Evolutionary conservation across 208 protist genomes (phyloP).

Genomic region (Trypanosoma conorhini): DNA sequence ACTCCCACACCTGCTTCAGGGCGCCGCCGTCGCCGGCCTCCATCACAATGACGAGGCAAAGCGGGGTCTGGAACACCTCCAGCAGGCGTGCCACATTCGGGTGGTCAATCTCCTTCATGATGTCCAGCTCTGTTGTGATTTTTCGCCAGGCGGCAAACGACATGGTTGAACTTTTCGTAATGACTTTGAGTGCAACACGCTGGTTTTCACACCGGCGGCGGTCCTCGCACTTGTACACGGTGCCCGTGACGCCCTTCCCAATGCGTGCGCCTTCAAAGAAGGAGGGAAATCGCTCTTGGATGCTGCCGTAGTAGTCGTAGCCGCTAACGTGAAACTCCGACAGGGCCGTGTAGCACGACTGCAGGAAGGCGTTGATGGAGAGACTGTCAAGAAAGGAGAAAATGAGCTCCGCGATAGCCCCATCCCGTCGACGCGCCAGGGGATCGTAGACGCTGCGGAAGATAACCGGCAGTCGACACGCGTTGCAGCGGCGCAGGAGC

Average conservation of each 20-base stretch:
- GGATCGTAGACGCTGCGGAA: constrained; percentile 50
- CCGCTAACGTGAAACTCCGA: constrained; percentile 48
- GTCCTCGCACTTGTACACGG: constrained; percentile 81
- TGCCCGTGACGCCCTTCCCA: constrained; percentile 62
- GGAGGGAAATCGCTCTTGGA: constrained; percentile 66
- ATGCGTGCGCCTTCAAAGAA: constrained; percentile 66
- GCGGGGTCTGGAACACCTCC: constrained; percentile 73
- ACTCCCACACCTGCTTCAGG: constrained; percentile 48
- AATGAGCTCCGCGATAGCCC: constrained; percentile 41
- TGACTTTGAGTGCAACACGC: constrained; percentile 63
- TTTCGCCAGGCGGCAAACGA: constrained; percentile 46
- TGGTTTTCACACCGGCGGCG: constrained; percentile 26
- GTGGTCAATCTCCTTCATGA: constrained; percentile 50
- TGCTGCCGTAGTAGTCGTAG: constrained; percentile 41
- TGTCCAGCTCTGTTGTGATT: constrained; percentile 51
- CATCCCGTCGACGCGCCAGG: constrained; percentile 31
- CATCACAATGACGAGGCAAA: constrained; percentile 67
- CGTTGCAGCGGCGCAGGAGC: constrained; percentile 50
- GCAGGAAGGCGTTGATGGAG: constrained; percentile 52
- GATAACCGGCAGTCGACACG: constrained; percentile 58
- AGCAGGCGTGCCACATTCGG: constrained; percentile 52
- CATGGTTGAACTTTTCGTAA: constrained; percentile 40
- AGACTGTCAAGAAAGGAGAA: constrained; percentile 48
- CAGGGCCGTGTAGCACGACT: constrained; percentile 58
- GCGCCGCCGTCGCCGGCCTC: constrained; percentile 72